These are phyloP conservation scores for Penicillium hordei DNA, from an alignment of 2,329 filamentous ascomycete species.

Conservation along the genomic window DNA sequence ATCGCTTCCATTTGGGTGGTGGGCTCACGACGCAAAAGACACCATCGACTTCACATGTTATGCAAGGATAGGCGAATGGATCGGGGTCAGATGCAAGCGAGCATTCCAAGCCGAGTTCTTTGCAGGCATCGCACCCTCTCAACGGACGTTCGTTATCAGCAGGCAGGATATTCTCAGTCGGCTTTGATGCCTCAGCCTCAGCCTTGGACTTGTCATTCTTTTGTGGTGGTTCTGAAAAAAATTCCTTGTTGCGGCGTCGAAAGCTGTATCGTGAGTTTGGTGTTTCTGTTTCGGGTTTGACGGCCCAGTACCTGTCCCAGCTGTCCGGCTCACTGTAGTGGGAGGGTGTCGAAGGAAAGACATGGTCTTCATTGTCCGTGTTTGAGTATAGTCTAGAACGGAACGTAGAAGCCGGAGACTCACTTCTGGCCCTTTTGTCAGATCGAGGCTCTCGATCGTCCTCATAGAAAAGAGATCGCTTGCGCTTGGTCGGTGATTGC, in stretches of 20 bases:
- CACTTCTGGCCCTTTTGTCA: neutral
- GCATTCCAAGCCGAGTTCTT: constrained; percentile 30
- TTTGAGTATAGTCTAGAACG: neutral
- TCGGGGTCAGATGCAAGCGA: constrained; percentile 32
- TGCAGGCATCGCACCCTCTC: constrained; percentile 38
- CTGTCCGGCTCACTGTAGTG: neutral
- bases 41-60: constrained; percentile 31
- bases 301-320: constrained; percentile 7
- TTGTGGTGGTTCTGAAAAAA: neutral
- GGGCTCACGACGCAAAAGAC: constrained; percentile 39
- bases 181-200: neutral
- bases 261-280: neutral
- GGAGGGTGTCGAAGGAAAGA: neutral
- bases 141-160: constrained; percentile 19
- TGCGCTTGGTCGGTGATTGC: constrained; percentile 4
- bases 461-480: neutral
- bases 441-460: neutral
- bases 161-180: neutral
- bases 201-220: too few species aligned
- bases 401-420: neutral
- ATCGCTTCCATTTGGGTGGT: constrained; percentile 32
- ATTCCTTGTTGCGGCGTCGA: neutral
- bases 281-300: neutral
- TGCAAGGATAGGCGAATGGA: constrained; percentile 39
- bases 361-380: neutral